Evolutionary conservation across 2,329 filamentous ascomycete genomes (phyloP), one percentile per base, ranked within the genome.

Genomic region (Calonectria honghensis): DNA sequence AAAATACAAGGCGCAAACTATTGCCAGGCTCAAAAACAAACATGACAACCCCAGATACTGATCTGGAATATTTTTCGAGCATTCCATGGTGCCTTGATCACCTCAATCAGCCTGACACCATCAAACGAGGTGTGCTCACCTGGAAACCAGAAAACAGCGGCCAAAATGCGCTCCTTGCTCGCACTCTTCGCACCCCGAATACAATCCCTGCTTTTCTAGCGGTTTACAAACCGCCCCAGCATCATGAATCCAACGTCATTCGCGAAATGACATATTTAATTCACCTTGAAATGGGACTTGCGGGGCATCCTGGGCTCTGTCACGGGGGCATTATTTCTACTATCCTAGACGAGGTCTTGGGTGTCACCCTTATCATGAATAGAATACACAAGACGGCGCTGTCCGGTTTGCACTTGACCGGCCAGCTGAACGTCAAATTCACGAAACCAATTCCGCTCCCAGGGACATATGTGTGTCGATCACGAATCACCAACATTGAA

Each of bases 121-220:
- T 54, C 7, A 29, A 54, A 20, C 32, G 16, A 54, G 14, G 24
- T 9, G 13, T 18, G 7, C 16, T 31, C 16, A 32, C 6, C 29
- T 54, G 51, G 51, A 54, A 18, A 54, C 16, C 51, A 32, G 51
- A n/a, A 32, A 32, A 20, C 14, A 20, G 18, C 29, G 51, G 51
- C 4, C 16, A 32, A 32, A 32, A 54, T 32, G 29, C 27, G 2
- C 29, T 54, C 7, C 18, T 54, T 2, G 29, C 27, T 18, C 27
- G n/a, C 29, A 54, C 51, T 31, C 51, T 54, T 32, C 51, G 29
- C 51, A 54, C 51, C 7, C 27, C 51, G 29, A 54, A 20, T 27
- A 54, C 51, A 54, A 31, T 54, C 5, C 51, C 51, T 32, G 51
- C 51, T 20, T 54, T 54, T 54, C 51, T 54, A 7, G 51, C 29